Percentiles rank a stretch among this genome's conserved stretches.
phyloP scores from a whole-genome alignment of 2,329 filamentous ascomycete genomes.

The Shiraia bambusicola region DNA sequence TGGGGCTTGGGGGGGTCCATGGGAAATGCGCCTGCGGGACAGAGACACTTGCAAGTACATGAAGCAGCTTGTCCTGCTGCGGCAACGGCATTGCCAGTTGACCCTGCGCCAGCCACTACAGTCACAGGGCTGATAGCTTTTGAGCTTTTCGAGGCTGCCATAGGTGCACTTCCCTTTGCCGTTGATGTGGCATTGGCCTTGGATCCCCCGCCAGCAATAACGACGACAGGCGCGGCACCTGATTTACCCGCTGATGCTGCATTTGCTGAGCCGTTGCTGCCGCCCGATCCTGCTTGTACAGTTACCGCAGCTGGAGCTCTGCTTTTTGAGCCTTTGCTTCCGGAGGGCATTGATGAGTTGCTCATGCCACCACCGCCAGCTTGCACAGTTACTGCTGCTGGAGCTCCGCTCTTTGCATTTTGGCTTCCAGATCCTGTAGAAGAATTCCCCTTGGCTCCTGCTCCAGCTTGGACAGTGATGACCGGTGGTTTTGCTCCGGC shows the following conservation, averaged over 20 bases:
- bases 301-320: slow-evolving; percentile 14
- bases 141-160: slow-evolving; percentile 15
- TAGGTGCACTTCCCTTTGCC: background rate
- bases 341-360: too few relatives aligned
- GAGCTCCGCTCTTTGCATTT: background rate
- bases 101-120: slow-evolving; percentile 24
- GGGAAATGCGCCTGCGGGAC: slow-evolving; percentile 34
- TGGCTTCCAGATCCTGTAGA: background rate
- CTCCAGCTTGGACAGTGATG: slow-evolving; percentile 5
- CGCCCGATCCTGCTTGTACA: slow-evolving; percentile 14
- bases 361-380: background rate
- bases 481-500: slow-evolving; percentile 3
- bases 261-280: background rate
- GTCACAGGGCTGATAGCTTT: slow-evolving; percentile 18
- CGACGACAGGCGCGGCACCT: slow-evolving; percentile 17
- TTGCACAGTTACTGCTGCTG: background rate
- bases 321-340: slow-evolving; percentile 1
- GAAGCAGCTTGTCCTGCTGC: slow-evolving; percentile 17
- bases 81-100: slow-evolving; percentile 2
- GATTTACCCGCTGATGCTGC: slow-evolving; percentile 8
- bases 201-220: slow-evolving; percentile 19
- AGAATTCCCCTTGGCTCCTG: background rate
- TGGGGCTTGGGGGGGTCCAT: slow-evolving; percentile 30
- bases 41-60: slow-evolving; percentile 36
- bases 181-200: slow-evolving; percentile 6